Evolutionary conservation across 176 grass and related monocot genomes (phyloP), one percentile per base, ranked within the genome.

Genomic region (Oryza rufipogon): DNA sequence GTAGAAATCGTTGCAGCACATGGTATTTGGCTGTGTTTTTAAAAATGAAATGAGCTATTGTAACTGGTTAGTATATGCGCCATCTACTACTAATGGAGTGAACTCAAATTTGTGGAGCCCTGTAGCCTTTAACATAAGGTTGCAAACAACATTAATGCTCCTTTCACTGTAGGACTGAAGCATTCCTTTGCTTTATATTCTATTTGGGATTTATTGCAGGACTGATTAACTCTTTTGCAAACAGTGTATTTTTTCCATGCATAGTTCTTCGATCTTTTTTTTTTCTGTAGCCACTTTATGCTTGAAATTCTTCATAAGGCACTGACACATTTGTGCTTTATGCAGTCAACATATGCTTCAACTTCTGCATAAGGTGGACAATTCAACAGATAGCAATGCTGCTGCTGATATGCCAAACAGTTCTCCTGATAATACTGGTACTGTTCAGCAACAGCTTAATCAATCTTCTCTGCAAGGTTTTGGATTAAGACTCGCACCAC

Each of bases 271-370:
- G 15, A 80, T 68, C 64, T 80, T 61, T 81, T 81, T 71, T 71
- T 81, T 70, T 85, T 41, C 22, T 91, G 66, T 88, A 90, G 74
- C 73, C 83, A 88, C 85, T 46, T 60, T 78, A 87, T 93, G 79
- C 52, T 89, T 79, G 90, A 87, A 5, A 75, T 87, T 87, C 74
- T 91, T 88, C 61, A 91, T 39, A 83, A 88, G 73, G 41, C 7
- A 34, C 85, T 91, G 68, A 88, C 77, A 74, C 23, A 76, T 87
- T 56, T 79, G 78, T 86, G 60, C 70, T 81, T 90, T 65, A 66
- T 95, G 89, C 87, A 98, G 96, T 87, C 93, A 98, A 93, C 87
- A 95, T 77, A 93, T 98, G 95, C 90, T 97, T 63, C 91, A 98
- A 71, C 93, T 95, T 88, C 90, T 95, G 86, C 93, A 93, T 78